These are phyloP conservation scores for Globisporangium echinulatum DNA, from an alignment of 352 stramenopile genomes.

Conservation along the genomic window DNA sequence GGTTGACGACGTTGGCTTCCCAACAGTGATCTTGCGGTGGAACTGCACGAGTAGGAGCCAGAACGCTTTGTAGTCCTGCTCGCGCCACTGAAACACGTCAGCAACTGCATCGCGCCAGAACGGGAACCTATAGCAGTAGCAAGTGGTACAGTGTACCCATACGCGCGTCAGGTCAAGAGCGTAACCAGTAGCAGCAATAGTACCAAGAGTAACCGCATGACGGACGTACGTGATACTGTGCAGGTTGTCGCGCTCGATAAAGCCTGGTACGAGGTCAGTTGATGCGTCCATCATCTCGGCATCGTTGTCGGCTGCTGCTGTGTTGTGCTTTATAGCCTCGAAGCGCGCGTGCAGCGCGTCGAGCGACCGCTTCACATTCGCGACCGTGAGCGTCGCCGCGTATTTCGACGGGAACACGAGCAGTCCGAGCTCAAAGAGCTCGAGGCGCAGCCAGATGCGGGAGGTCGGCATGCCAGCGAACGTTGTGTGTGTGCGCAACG, in stretches of 20 bases:
- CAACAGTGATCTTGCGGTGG: slow-evolving; percentile 58
- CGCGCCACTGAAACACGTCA: slow-evolving; percentile 66
- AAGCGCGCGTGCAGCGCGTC: slow-evolving; percentile 50
- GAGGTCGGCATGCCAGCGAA: slow-evolving; percentile 22
- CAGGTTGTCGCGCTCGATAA: slow-evolving; percentile 62
- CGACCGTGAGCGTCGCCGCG: slow-evolving; percentile 48
- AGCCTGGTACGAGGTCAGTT: slow-evolving; percentile 8
- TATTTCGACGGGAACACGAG: slow-evolving; percentile 71
- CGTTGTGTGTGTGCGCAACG: background rate
- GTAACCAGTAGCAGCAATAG: background rate
- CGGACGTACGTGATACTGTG: slow-evolving; percentile 20
- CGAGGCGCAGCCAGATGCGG: slow-evolving; percentile 74
- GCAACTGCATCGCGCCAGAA: slow-evolving; percentile 62
- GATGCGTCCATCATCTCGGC: slow-evolving; percentile 30
- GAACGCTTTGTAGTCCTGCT: slow-evolving; percentile 77
- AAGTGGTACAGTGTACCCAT: background rate
- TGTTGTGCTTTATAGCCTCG: slow-evolving; percentile 11
- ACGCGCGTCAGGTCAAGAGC: too few species aligned
- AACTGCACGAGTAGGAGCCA: slow-evolving; percentile 77
- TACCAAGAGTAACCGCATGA: background rate
- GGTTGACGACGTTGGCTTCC: slow-evolving; percentile 15
- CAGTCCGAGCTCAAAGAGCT: slow-evolving; percentile 83
- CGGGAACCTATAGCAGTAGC: slow-evolving; percentile 24
- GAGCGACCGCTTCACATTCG: slow-evolving; percentile 55
- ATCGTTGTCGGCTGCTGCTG: slow-evolving; percentile 17